Evolutionary conservation across 805 yeast genomes (phyloP).

Genomic region (Clavispora santaluciae): DNA sequence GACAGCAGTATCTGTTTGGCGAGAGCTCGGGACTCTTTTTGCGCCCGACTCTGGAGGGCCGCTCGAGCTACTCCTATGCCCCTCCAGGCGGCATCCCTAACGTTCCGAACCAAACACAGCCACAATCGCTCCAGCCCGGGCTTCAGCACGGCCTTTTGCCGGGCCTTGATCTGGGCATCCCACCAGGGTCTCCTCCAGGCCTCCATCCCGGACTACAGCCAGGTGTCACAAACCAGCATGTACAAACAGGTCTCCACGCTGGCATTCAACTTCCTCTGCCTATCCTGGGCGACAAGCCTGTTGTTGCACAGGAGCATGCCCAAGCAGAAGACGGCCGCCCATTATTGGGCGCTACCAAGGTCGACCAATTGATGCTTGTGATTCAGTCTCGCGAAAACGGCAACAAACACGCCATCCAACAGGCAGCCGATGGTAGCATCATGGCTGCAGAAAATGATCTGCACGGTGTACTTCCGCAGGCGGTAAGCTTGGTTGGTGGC

Average conservation of each 20-base stretch:
- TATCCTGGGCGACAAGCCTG: slow-evolving; percentile 7
- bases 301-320: slow-evolving; percentile 44
- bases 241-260: background rate
- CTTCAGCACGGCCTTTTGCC: background rate
- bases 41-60: slow-evolving; percentile 1
- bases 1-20: background rate
- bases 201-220: background rate
- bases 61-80: background rate
- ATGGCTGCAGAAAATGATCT: slow-evolving; percentile 37
- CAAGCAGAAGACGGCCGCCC: slow-evolving; percentile 63
- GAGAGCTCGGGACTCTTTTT: background rate
- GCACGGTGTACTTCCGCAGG: slow-evolving; percentile 45
- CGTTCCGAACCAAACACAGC: background rate
- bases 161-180: background rate
- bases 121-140: background rate
- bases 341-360: slow-evolving; percentile 77
- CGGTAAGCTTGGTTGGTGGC: slow-evolving; percentile 71
- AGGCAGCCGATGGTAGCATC: slow-evolving; percentile 66
- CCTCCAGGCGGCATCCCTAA: background rate
- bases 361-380: slow-evolving; percentile 86
- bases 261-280: background rate
- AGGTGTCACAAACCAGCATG: background rate
- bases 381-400: slow-evolving; percentile 85
- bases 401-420: slow-evolving; percentile 56
- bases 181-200: background rate